These are phyloP conservation scores for Cutaneotrichosporon sp. DNA, from an alignment of 1,284 basidiomycete species.

Conservation along the genomic window DNA sequence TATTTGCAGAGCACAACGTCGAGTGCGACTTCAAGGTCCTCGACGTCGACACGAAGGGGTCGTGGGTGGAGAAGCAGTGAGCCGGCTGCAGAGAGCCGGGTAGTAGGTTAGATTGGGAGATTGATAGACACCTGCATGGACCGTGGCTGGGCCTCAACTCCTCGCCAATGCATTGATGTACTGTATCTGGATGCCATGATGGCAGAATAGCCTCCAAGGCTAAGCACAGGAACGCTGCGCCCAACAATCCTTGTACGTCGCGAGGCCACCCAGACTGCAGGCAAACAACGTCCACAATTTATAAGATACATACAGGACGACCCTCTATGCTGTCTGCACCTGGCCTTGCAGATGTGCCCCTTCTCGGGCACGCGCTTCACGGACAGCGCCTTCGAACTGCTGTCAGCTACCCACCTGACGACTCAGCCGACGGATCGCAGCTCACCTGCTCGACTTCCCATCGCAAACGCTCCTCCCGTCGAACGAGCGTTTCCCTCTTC, in stretches of 20 bases:
- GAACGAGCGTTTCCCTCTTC: slow-evolving; percentile 16
- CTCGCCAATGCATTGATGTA: no score
- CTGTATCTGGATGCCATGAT: no score
- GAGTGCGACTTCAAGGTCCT: slow-evolving; percentile 58
- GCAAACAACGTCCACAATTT: no score
- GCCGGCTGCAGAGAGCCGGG: no score
- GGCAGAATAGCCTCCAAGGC: no score
- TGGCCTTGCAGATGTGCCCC: no score
- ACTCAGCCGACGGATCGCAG: not conserved
- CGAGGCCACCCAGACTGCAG: no score
- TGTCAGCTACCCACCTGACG: not conserved
- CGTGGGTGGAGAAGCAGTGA: slow-evolving; percentile 42
- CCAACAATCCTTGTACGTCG: no score
- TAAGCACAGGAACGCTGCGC: no score
- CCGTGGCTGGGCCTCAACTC: no score
- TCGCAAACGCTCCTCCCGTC: slow-evolving; percentile 23
- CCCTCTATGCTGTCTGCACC: not conserved
- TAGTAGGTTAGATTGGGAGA: no score
- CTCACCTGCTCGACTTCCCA: slow-evolving; percentile 36
- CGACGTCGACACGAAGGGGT: slow-evolving; percentile 48
- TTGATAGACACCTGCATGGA: no score
- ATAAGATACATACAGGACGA: not conserved
- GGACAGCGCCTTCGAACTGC: slow-evolving; percentile 6
- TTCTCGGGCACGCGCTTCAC: not conserved
- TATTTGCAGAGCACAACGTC: slow-evolving; percentile 68